phyloP scores from a whole-genome alignment of 441 rosid genomes.

The Bocquillonia castaneifolia region DNA sequence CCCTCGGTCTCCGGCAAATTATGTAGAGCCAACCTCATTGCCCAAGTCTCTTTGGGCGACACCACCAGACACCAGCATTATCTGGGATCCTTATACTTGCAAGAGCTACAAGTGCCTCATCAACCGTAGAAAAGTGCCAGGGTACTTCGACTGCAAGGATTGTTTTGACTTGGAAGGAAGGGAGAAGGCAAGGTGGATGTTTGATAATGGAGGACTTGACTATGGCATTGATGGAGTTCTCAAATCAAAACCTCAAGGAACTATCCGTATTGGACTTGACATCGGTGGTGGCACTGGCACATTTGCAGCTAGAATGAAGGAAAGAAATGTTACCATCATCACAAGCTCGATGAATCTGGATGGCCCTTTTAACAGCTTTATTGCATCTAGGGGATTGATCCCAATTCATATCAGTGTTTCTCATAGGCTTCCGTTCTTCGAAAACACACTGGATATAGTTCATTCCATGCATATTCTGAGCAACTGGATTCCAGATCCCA shows the following conservation, averaged over 20 bases:
- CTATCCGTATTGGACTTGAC: conserved; percentile 44
- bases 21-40: conserved; percentile 34
- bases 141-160: conserved; percentile 45
- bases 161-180: conserved; percentile 46
- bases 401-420: conserved; percentile 43
- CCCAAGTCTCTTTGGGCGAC: conserved; percentile 39
- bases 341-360: conserved; percentile 49
- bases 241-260: conserved; percentile 24
- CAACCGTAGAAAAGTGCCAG: conserved; percentile 31
- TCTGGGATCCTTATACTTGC: conserved; percentile 50
- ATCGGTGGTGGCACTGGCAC: conserved; percentile 45
- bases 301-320: conserved; percentile 58
- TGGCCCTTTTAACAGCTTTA: conserved; percentile 53
- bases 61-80: conserved; percentile 37
- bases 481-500: conserved; percentile 46
- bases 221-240: conserved; percentile 45
- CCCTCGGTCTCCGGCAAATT: conserved; percentile 31
- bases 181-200: conserved; percentile 39
- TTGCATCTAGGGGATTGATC: conserved; percentile 50
- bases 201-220: conserved; percentile 35
- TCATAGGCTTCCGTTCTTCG: conserved; percentile 53
- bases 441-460: conserved; percentile 49
- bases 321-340: conserved; percentile 42
- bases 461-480: conserved; percentile 52
- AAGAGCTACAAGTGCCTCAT: conserved; percentile 44